Evolutionary conservation across 2,329 filamentous ascomycete genomes (phyloP), one percentile per base, ranked within the genome.

Genomic region (Ceratocystis harringtonii): DNA sequence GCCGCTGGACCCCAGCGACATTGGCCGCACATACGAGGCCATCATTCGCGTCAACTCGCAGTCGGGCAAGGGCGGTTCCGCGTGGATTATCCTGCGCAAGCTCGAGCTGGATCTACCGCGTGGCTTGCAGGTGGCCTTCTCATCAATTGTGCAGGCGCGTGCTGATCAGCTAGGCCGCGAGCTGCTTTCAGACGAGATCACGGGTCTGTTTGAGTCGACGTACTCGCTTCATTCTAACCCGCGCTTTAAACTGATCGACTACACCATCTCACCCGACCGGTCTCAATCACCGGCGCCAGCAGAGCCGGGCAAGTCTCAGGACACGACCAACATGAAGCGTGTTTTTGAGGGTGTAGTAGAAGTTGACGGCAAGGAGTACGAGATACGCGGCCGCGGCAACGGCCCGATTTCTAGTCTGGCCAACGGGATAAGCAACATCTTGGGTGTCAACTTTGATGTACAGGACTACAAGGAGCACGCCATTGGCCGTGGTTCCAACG

Each of bases 1-100:
- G 61, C 92, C 92, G 12, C 82, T 97, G 71, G 92, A 97, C 72
- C 92, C 92, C 4, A 82, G 88, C 72, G 92, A 97, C 72, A 96
- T 97, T 69, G 92, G 92, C 62, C 86, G 92, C 66, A 96, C 87
- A n/a, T 97, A 97, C 82, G 92, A 97, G 77, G 92, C 92, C 67
- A 88, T 97, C 73, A 97, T 97, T 73, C 89, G 92, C 68, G 92
- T 97, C 82, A 99, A 97, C 80, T 95, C 90, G 19, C 92, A 97
- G 75, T 90, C 85, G 71, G 92, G 92, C 69, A 97, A 99, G 78
- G 92, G 92, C 68, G 94, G 94, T 71, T 87, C 90, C 68, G 92
- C 92, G 62, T 97, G 90, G 89, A 89, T 97, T 73, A 92, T 97
- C 73, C 86, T 92, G 73, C 87, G 88, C 70, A 87, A 90, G 72